Evolutionary conservation across 108 stramenopile species (phyloP).

Genomic region (Nannochloropsis salina): DNA sequence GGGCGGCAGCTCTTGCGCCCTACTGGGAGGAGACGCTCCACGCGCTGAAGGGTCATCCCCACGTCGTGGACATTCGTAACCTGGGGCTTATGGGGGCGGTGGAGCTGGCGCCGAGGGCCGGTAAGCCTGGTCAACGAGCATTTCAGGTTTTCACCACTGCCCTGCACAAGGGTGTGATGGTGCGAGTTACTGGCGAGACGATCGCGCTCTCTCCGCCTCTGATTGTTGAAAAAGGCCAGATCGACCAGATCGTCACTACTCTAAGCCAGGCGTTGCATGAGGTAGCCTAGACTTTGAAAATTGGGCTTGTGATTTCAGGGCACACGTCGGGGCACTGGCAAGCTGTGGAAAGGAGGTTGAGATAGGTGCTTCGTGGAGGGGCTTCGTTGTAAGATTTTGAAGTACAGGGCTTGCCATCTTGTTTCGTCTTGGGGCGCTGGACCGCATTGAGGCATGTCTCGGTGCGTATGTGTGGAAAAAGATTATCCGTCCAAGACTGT

Average conservation of each 20-base stretch:
- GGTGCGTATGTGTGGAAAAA: no score
- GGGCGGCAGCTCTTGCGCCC: constrained; percentile 3
- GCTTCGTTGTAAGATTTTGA: no score
- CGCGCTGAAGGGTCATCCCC: constrained; percentile 12
- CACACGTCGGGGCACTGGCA: no score
- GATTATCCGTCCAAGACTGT: no score
- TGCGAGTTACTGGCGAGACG: neutral
- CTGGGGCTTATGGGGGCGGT: constrained; percentile 29
- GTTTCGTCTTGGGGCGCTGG: no score
- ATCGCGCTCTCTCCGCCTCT: neutral
- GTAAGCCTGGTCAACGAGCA: constrained; percentile 14
- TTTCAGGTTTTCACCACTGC: neutral
- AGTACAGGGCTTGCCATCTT: no score
- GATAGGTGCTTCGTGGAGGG: no score
- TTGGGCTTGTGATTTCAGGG: no score
- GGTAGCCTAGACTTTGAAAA: neutral
- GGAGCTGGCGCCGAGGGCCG: constrained; percentile 4
- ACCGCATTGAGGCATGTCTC: no score
- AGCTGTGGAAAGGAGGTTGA: no score
- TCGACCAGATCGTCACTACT: neutral
- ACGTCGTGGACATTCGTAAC: constrained; percentile 28
- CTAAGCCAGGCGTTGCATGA: constrained; percentile 1
- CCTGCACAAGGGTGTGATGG: neutral
- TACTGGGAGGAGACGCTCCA: constrained; percentile 22
- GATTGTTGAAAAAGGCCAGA: neutral